These are phyloP conservation scores for Ustilago sp. DNA, from an alignment of 1,284 basidiomycete genomes.

Conservation along the genomic window DNA sequence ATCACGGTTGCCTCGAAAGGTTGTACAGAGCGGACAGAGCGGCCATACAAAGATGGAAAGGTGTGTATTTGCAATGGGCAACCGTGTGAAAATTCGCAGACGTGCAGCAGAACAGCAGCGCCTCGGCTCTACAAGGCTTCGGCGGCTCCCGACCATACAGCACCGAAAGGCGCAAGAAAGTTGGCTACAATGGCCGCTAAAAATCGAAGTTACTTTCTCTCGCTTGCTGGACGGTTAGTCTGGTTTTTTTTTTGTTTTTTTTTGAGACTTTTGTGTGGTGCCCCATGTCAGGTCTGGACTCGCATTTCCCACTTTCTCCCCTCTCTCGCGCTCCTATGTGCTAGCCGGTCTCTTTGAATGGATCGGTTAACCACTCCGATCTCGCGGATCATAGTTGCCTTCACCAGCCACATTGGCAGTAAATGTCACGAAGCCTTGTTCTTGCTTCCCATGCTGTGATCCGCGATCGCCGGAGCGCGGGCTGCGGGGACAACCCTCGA, in stretches of 20 bases:
- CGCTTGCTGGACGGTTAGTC: conserved; percentile 1
- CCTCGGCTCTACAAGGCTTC: conserved; percentile 15
- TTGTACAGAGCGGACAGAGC: neutral
- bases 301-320: neutral
- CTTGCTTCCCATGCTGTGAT: neutral
- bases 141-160: conserved; percentile 32
- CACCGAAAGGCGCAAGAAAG: neutral
- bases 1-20: too few species aligned
- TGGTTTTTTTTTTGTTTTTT: too few species aligned
- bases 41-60: neutral
- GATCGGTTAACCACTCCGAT: conserved; percentile 6
- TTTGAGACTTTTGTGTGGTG: neutral
- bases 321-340: neutral
- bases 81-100: conserved; percentile 31
- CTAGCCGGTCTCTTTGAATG: neutral
- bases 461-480: conserved; percentile 11
- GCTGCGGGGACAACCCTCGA: neutral
- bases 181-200: neutral
- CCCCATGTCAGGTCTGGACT: neutral
- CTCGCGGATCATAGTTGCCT: neutral
- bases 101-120: conserved; percentile 14
- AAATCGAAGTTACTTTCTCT: neutral
- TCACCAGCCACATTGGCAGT: neutral
- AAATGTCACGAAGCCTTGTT: neutral
- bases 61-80: neutral